phyloP scores from a whole-genome alignment of 1,139 yeast species.

The Suhomyces ambrosiae region DNA sequence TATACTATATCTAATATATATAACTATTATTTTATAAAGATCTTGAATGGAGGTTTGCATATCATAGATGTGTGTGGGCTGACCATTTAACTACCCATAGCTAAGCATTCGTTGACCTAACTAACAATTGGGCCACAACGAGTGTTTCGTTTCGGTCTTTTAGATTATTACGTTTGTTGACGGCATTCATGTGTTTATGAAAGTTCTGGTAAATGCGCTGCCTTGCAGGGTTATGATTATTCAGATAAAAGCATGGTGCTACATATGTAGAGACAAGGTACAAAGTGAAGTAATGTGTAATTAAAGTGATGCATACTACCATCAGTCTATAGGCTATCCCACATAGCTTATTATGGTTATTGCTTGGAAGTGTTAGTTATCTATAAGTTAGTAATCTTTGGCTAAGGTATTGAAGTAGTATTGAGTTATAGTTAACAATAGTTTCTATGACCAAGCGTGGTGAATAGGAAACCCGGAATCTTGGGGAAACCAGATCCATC shows the following conservation, averaged over 20 bases:
- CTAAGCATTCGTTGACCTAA: slow-evolving; percentile 24
- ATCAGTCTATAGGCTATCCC: too few species aligned
- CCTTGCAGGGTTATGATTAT: slow-evolving; percentile 17
- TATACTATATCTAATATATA: slow-evolving; percentile 26
- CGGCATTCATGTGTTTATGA: slow-evolving; percentile 24
- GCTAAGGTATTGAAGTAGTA: too few species aligned
- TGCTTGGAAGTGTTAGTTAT: too few species aligned
- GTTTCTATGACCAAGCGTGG: too few species aligned
- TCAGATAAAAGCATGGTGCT: slow-evolving; percentile 34
- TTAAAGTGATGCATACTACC: too few species aligned
- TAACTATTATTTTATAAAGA: slow-evolving; percentile 24
- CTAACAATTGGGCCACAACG: slow-evolving; percentile 24
- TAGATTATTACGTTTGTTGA: slow-evolving; percentile 31
- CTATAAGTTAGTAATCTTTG: too few species aligned
- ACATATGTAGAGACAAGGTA: slow-evolving; percentile 22
- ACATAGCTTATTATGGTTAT: too few species aligned
- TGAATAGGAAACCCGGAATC: too few species aligned
- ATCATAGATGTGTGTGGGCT: slow-evolving; percentile 20
- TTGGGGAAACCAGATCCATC: too few species aligned
- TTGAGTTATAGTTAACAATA: too few species aligned
- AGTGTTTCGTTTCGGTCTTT: slow-evolving; percentile 34
- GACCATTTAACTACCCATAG: slow-evolving; percentile 21
- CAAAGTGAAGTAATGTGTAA: too few species aligned
- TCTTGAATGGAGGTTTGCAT: slow-evolving; percentile 17
- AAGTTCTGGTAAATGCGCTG: slow-evolving; percentile 20